A percentile compares a stretch with the other conserved stretches of the same genome.
These are phyloP conservation scores for Cryptosporidium sp. DNA, from an alignment of 169 alveolate species.

Conservation along the genomic window DNA sequence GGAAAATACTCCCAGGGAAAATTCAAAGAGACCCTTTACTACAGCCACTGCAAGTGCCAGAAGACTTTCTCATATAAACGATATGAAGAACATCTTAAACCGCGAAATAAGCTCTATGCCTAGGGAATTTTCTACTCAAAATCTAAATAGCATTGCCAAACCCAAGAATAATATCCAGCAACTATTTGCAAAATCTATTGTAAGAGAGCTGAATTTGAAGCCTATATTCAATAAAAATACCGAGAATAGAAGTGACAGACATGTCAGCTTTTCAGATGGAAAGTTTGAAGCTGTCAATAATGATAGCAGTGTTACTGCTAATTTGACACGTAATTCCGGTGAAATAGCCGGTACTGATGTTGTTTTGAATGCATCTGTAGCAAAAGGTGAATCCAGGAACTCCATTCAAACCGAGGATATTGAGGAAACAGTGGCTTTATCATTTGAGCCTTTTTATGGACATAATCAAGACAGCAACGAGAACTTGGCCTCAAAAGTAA, in stretches of 20 bases:
- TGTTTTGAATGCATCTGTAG: not conserved
- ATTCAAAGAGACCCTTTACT: not conserved
- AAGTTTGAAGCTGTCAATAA: not conserved
- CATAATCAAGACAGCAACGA: not conserved
- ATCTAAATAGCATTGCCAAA: not conserved
- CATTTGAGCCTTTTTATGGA: not conserved
- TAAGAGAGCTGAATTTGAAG: conserved; percentile 44
- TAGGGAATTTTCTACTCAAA: not conserved
- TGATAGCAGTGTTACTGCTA: no score
- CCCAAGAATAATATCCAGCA: conserved; percentile 6
- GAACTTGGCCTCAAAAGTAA: not conserved
- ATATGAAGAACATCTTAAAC: conserved; percentile 1
- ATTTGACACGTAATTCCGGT: no score
- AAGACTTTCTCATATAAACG: conserved; percentile 18
- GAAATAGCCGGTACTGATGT: not conserved
- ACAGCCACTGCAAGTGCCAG: not conserved
- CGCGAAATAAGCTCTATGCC: not conserved
- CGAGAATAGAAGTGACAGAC: not conserved
- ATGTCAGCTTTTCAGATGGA: conserved; percentile 18
- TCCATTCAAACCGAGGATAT: not conserved
- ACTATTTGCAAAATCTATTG: conserved; percentile 47
- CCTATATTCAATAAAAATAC: conserved; percentile 37
- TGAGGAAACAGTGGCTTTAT: conserved; percentile 28
- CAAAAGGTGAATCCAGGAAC: not conserved
- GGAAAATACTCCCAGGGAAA: conserved; percentile 20